Evolutionary conservation across 805 yeast species (phyloP), one percentile per base, ranked within the genome.

Genomic region (Lachancea dasiensis): DNA sequence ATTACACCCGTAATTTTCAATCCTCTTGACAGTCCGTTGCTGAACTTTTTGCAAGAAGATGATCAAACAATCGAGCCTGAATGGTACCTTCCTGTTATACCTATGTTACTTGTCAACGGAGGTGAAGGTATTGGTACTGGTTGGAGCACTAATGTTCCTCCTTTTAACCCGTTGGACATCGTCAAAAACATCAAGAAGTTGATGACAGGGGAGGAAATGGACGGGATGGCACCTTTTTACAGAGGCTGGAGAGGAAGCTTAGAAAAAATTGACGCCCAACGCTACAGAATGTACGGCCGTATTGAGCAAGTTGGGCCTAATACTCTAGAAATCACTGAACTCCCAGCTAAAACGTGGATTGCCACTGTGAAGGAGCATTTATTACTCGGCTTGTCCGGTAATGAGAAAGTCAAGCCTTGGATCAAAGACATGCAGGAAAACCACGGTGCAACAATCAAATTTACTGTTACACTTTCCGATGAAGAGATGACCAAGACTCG

Each of bases 71-170:
- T 90, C 14, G 98, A 92, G 59, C 98, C 98, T 0, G 87, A 85
- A 51, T 86, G 94, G 87, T 92, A 86, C 60, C 68, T 86, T 27
- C 98, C 98, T 1, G 78, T 92, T n/a, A 50, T 92, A 27, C 98
- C 98, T 7, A 85, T 87, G 86, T 58, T 92, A n/a, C 69, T 92
- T 44, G 95, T 92, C 4, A 92, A 92, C 56, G 98, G 98, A 41
- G 73, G 90, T 6, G 98, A 92, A 63, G 98, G 98, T 67, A 92
- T 92, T 60, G 98, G 98, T 45, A 89, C 98, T 32, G 98, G 98
- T 48, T 92, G 97, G 97, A 85, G 95, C 47, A 87, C 97, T 1
- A 78, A 76, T 44, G 81, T 92, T 46, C 98, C 98, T 1, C 78
- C 85, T 27, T 90, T 75, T 64, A 87, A 92, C 57, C 98, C 98